A percentile compares a stretch with the other conserved stretches of the same genome.
phyloP scores from a whole-genome alignment of 495 filamentous ascomycete species.

The Penicillium paradoxum region DNA sequence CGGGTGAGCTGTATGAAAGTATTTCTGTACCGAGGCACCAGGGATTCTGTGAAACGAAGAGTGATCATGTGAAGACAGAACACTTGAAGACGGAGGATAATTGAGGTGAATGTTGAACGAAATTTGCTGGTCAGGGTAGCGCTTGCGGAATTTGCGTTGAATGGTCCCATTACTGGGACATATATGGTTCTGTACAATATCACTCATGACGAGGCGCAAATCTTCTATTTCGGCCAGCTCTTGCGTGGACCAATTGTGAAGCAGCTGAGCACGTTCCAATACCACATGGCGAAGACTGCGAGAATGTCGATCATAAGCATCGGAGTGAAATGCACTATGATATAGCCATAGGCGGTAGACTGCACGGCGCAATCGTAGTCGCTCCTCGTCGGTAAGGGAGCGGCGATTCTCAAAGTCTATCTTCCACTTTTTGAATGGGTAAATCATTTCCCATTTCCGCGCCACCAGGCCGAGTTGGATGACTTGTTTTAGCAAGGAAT shows the following conservation, averaged over 20 bases:
- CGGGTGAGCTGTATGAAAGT: constrained; percentile 24
- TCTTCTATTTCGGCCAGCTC: constrained; percentile 58
- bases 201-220: constrained; percentile 42
- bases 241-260: constrained; percentile 51
- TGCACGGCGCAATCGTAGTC: constrained; percentile 56
- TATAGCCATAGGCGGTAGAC: constrained; percentile 70
- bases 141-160: constrained; percentile 52
- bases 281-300: constrained; percentile 41
- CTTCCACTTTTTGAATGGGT: constrained; percentile 65
- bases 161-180: constrained; percentile 60
- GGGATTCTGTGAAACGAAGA: constrained; percentile 5
- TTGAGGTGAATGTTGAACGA: constrained; percentile 52
- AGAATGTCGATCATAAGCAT: constrained; percentile 40
- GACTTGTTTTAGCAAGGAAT: constrained; percentile 54
- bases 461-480: constrained; percentile 54
- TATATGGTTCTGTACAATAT: constrained; percentile 49
- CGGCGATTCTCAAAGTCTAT: constrained; percentile 57
- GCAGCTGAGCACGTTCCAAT: constrained; percentile 45
- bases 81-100: constrained; percentile 29
- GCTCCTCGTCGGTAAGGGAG: constrained; percentile 52
- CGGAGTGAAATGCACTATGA: constrained; percentile 52
- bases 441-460: constrained; percentile 60
- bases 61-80: neutral
- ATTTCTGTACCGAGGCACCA: constrained; percentile 10
- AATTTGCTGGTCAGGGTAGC: constrained; percentile 47